Conservation (phyloP, 1,284 basidiomycete genomes). For the Vanrija sp. region DNA sequence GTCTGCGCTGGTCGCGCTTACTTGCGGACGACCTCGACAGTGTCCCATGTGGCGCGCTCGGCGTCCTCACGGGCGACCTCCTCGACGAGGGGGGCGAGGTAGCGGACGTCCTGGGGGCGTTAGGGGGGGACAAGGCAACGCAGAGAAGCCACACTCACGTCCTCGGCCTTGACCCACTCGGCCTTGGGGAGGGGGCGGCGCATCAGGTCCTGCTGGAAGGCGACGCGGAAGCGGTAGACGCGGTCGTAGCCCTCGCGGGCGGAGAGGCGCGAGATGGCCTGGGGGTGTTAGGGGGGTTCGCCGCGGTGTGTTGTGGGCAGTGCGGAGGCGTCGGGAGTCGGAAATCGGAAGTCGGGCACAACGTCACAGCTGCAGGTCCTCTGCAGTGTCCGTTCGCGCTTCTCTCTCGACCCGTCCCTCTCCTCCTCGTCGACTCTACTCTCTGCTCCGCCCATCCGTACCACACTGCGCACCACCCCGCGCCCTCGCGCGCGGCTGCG, state of each 20-base stretch:
- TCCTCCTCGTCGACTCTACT: too few species aligned
- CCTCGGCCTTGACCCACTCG: constrained; percentile 71
- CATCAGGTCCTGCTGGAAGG: constrained; percentile 72
- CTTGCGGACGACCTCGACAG: constrained; percentile 51
- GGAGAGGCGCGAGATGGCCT: constrained; percentile 82
- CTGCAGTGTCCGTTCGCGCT: too few species aligned
- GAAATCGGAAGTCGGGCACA: too few species aligned
- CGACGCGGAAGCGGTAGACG: constrained; percentile 80
- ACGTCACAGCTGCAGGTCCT: too few species aligned
- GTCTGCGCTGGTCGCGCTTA: too few species aligned
- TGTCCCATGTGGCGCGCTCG: constrained; percentile 84
- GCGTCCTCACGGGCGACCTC: constrained; percentile 71
- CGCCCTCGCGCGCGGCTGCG: too few species aligned
- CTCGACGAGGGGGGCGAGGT: constrained; percentile 76
- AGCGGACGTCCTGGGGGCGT: constrained; percentile 72
- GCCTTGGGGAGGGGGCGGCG: constrained; percentile 81
- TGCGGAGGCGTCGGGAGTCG: not conserved
- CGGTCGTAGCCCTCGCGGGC: constrained; percentile 83
- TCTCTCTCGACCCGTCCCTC: too few species aligned
- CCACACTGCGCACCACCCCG: too few species aligned
- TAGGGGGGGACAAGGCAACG: not conserved
- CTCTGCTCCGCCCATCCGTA: too few species aligned
- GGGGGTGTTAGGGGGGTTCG: not conserved
- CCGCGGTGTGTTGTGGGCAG: not conserved
- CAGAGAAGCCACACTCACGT: too few species aligned